phyloP scores from a whole-genome alignment of 106 monocot genomes.

The Dendrobium nobile region DNA sequence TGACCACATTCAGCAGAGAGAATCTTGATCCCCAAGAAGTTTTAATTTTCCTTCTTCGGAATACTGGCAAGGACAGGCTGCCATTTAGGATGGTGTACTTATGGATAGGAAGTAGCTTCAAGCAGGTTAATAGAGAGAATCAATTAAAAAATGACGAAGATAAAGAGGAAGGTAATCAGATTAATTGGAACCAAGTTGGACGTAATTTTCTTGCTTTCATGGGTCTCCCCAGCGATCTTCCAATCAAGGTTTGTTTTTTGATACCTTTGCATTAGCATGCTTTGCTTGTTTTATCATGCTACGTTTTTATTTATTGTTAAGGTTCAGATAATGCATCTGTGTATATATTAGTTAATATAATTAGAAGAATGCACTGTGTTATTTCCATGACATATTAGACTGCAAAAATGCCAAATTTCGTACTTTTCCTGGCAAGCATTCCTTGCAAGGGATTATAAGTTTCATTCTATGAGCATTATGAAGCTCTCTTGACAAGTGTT shows the following conservation, averaged over 20 bases:
- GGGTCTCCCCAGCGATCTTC: constrained; percentile 36
- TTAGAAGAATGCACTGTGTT: background rate
- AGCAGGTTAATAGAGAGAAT: constrained; percentile 11
- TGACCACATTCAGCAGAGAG: constrained; percentile 23
- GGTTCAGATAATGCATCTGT: background rate
- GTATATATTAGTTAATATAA: background rate
- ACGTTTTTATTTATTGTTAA: background rate
- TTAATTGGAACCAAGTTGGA: constrained; percentile 55
- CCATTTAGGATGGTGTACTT: constrained; percentile 34
- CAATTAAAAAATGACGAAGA: constrained; percentile 6
- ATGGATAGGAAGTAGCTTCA: constrained; percentile 51
- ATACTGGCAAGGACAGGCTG: constrained; percentile 9
- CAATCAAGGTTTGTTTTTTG: constrained; percentile 38
- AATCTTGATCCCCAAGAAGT: constrained; percentile 54
- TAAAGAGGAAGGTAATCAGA: constrained; percentile 13
- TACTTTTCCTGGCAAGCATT: background rate
- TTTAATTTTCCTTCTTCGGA: constrained; percentile 38
- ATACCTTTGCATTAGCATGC: background rate
- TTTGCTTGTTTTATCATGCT: background rate
- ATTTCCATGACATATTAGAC: background rate
- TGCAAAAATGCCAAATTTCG: background rate
- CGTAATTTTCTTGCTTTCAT: constrained; percentile 50
- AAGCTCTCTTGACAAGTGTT: background rate
- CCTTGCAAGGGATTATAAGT: background rate
- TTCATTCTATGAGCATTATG: background rate